These are phyloP conservation scores for Zostera marina DNA, from an alignment of 116 monocot genomes.

Conservation along the genomic window DNA sequence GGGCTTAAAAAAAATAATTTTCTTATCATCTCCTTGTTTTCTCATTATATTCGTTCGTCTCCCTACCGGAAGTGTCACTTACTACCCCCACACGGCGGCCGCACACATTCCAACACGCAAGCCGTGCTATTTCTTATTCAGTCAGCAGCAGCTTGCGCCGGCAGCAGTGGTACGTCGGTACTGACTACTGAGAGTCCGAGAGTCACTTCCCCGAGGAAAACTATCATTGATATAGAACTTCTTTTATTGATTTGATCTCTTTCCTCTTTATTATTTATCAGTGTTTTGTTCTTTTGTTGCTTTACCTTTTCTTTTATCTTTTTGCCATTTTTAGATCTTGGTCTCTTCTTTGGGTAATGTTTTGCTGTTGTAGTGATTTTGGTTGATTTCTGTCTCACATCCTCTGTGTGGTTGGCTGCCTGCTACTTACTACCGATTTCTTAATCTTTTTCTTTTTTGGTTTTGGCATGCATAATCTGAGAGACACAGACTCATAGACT, in stretches of 20 bases:
- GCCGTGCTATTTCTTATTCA: no score
- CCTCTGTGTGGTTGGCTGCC: not conserved
- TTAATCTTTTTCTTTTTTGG: no score
- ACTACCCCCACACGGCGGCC: not conserved
- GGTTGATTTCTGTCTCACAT: not conserved
- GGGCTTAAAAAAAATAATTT: no score
- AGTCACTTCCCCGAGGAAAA: not conserved
- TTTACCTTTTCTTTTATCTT: not conserved
- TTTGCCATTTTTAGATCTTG: constrained; percentile 5
- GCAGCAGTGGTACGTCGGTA: no score
- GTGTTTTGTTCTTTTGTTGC: not conserved
- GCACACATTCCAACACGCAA: not conserved
- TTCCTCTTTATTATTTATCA: not conserved
- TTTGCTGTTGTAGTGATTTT: not conserved
- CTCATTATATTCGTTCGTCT: not conserved
- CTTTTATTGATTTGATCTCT: not conserved
- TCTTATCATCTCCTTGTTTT: not conserved
- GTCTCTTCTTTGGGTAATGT: not conserved
- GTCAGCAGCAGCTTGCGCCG: no score
- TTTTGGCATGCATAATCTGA: no score
- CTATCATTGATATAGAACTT: not conserved
- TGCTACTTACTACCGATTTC: not conserved
- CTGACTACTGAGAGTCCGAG: no score
- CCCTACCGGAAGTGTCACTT: not conserved
- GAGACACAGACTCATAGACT: no score